Percentiles rank a stretch among this genome's conserved stretches.
phyloP scores from a whole-genome alignment of 23 red algal species.

The Cyanidiococcus yangmingshanensis region DNA sequence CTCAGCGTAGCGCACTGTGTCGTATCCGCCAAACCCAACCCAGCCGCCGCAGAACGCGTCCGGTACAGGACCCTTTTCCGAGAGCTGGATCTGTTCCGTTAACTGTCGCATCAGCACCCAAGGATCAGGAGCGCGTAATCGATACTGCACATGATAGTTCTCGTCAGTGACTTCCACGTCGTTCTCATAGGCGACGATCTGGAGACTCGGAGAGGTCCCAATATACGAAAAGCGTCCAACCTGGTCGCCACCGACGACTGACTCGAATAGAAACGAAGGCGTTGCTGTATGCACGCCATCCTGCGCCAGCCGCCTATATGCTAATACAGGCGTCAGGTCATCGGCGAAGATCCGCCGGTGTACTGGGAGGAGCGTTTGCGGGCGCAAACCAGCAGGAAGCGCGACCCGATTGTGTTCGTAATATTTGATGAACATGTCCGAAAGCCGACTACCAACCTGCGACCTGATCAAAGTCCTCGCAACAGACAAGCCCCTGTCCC shows the following conservation, averaged over 20 bases:
- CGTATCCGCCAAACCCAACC: slow-evolving; percentile 94
- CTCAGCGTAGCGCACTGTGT: slow-evolving; percentile 95
- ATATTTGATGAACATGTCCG: slow-evolving; percentile 7
- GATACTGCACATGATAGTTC: not conserved
- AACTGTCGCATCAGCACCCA: slow-evolving; percentile 67
- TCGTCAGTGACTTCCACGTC: slow-evolving; percentile 22
- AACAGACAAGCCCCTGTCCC: too few species aligned
- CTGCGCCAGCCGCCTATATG: slow-evolving; percentile 58
- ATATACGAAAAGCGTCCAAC: slow-evolving; percentile 83
- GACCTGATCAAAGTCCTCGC: too few species aligned
- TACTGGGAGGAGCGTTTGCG: slow-evolving; percentile 50
- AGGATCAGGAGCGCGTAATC: slow-evolving; percentile 35
- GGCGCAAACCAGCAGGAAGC: not conserved
- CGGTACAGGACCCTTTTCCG: slow-evolving; percentile 26
- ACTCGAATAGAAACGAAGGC: slow-evolving; percentile 84
- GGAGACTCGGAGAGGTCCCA: slow-evolving; percentile 47
- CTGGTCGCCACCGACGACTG: slow-evolving; percentile 50
- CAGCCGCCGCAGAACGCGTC: slow-evolving; percentile 81
- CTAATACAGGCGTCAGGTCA: slow-evolving; percentile 72
- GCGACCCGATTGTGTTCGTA: not conserved
- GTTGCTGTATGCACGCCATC: slow-evolving; percentile 27
- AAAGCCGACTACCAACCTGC: not conserved
- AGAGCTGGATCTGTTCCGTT: slow-evolving; percentile 35
- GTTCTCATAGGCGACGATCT: slow-evolving; percentile 34
- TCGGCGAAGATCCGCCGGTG: slow-evolving; percentile 72